phyloP scores from a whole-genome alignment of 202 grass and related monocot species.

The Setaria italica region DNA sequence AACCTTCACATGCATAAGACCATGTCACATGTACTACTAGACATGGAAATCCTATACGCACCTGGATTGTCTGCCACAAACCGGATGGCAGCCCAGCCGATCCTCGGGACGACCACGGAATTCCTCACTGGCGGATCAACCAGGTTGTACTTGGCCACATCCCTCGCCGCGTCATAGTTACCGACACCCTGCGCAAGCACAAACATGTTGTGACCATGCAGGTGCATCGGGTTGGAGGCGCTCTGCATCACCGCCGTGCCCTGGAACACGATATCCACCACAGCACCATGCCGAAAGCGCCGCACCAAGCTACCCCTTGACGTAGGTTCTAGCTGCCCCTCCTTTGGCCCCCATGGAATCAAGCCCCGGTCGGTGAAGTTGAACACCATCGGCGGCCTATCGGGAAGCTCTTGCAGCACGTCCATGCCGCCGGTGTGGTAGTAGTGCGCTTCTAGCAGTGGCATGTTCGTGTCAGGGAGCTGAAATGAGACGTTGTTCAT shows the following conservation, averaged over 20 bases:
- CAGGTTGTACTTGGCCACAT: no score
- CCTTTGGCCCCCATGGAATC: not conserved
- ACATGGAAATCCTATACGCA: no score
- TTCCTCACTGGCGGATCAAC: no score
- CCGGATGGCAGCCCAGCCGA: no score
- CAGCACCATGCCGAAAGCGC: slow-evolving; percentile 30
- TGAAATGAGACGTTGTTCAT: no score
- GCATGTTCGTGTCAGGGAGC: not conserved
- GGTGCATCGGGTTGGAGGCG: slow-evolving; percentile 52
- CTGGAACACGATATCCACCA: slow-evolving; percentile 51
- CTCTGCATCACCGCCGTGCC: slow-evolving; percentile 43
- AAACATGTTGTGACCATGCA: slow-evolving; percentile 55
- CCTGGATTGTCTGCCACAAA: no score
- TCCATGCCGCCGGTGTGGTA: no score
- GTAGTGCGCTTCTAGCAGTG: slow-evolving; percentile 30
- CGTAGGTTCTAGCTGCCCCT: slow-evolving; percentile 21
- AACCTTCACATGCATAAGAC: no score
- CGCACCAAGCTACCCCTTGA: slow-evolving; percentile 5
- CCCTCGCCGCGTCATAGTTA: not conserved
- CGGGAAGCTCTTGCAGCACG: no score
- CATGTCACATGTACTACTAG: no score
- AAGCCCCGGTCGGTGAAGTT: slow-evolving; percentile 37
- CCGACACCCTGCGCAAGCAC: slow-evolving; percentile 43
- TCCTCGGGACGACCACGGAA: no score
- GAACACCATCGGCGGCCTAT: no score